Evolutionary conservation across 805 yeast species (phyloP), one percentile per base, ranked within the genome.

Genomic region (Wickerhamia fluorescens): DNA sequence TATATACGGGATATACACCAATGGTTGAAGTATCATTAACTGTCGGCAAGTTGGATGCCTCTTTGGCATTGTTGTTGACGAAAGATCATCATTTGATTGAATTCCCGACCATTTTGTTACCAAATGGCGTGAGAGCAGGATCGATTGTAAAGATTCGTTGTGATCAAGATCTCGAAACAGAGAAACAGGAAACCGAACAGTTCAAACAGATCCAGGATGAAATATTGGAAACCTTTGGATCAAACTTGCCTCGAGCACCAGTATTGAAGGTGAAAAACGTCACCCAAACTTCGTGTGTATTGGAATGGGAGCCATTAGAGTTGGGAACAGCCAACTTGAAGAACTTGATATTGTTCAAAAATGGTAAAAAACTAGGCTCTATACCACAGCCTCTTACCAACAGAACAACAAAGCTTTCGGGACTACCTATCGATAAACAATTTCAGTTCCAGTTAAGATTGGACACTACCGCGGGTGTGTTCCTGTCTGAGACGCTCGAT

Each of bases 31-130:
- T 88, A 7, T 80, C 94, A 24, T 70, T 89, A 21, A 88, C 96
- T 1, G 96, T 92, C 13, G 98, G 97, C 27, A 88, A 88, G 60
- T 68, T 89, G 25, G 98, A 92, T 52, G 95, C 96, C 8, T 87
- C 96, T 2, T 66, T 92, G 53, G 97, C 97, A 17, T 66, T 92
- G 26, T 66, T 92, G 25, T 71, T 94, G 21, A 89, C 98, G 12
- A 73, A 80, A 33, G 92, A 89, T 53, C 97, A 89, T 54, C 95
- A 88, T 51, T 68, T 89, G 37, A 88, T 92, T 40, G 98, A 92
- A 49, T 92, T 89, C 47, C 98, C 98, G n/a, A 86, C 97, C 3
- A 76, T 89, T 33, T 64, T 92, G 31, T 63, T 92, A 25, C 98
- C 98, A 6, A 82, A 79, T 42, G 88, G 89, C 22, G 92, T 88